These are phyloP conservation scores for Juglanconis oblonga DNA, from an alignment of 2,329 filamentous ascomycete species.

Conservation along the genomic window DNA sequence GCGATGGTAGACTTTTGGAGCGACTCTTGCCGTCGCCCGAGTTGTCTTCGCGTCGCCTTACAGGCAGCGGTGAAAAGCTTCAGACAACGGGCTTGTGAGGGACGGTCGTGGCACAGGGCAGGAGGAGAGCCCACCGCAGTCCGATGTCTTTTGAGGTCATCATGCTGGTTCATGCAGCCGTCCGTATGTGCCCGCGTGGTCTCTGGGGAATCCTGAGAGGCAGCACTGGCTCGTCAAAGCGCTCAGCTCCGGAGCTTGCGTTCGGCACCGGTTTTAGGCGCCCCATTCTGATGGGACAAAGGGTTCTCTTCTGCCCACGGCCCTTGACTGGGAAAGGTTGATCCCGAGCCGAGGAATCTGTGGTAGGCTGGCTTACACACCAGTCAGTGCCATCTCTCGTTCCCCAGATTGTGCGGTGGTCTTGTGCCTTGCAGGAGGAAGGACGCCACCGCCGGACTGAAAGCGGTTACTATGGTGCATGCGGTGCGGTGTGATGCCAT, in stretches of 20 bases:
- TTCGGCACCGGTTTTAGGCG: constrained; percentile 1
- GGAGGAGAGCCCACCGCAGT: neutral
- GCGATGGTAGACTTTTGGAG: neutral
- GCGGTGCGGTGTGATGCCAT: neutral
- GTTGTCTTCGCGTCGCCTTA: neutral
- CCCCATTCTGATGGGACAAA: constrained; percentile 8
- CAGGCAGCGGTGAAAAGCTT: neutral
- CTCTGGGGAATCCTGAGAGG: neutral
- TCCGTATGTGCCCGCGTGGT: neutral
- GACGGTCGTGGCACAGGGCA: neutral
- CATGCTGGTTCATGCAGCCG: constrained; percentile 16
- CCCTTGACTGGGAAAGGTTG: neutral
- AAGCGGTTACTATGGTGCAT: neutral
- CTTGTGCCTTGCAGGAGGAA: constrained; percentile 2
- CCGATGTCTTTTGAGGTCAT: neutral
- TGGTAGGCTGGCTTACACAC: constrained; percentile 12
- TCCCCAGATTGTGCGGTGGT: constrained; percentile 1
- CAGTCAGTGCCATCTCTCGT: neutral
- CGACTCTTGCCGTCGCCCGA: neutral
- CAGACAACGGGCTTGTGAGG: too few species aligned
- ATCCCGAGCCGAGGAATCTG: constrained; percentile 13
- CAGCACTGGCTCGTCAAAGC: constrained; percentile 8
- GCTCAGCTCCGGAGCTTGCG: constrained; percentile 11
- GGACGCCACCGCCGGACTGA: neutral
- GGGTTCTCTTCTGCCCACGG: neutral